Percentiles rank a stretch among this genome's conserved stretches.
Evolutionary conservation across 306 rosid species (phyloP).

Genomic region (Pterocarpus santalinus): DNA sequence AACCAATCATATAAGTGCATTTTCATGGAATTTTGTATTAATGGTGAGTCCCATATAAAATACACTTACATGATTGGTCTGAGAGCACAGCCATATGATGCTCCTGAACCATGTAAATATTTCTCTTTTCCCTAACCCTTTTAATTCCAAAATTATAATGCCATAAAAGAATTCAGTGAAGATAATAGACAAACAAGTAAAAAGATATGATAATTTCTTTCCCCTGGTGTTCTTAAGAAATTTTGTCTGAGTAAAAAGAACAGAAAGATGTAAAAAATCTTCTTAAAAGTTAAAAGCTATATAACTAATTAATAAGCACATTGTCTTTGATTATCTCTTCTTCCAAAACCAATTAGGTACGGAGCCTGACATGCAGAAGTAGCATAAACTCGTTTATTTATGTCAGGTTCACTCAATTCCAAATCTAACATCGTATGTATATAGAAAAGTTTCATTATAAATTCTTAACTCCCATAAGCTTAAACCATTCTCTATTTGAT

Average conservation of each 20-base stretch:
- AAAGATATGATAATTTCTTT: neutral
- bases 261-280: neutral
- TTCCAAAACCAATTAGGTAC: neutral
- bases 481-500: neutral
- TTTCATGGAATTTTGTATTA: too few relatives aligned
- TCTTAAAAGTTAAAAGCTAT: neutral
- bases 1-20: too few relatives aligned
- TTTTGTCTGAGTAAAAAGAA: neutral
- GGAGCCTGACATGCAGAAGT: neutral
- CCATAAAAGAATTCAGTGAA: neutral
- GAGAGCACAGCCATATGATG: too few relatives aligned
- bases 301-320: neutral
- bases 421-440: neutral
- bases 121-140: too few relatives aligned
- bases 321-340: neutral
- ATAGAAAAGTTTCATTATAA: too few relatives aligned
- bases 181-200: neutral
- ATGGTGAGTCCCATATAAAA: too few relatives aligned
- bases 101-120: too few relatives aligned
- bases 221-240: neutral
- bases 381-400: neutral
- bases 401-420: neutral
- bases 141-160: neutral
- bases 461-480: too few relatives aligned
- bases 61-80: too few relatives aligned